These are phyloP conservation scores for Pistacia atlantica DNA, from an alignment of 345 rosid genomes.

Conservation along the genomic window DNA sequence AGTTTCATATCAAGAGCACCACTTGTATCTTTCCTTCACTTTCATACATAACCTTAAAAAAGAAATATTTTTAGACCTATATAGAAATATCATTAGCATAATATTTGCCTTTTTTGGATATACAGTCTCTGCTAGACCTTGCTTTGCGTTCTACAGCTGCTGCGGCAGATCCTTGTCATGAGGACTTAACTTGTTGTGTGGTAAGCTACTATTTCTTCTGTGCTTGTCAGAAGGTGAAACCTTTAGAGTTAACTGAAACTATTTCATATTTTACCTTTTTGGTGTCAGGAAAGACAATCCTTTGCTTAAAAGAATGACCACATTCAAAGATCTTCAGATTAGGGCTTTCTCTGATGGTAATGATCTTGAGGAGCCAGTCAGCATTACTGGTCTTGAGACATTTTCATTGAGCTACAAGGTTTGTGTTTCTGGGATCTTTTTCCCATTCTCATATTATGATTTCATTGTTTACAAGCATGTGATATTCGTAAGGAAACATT, in stretches of 20 bases:
- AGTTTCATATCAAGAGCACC: constrained; percentile 12
- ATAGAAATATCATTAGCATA: constrained; percentile 16
- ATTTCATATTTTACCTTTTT: constrained; percentile 24
- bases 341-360: constrained; percentile 41
- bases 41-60: background rate
- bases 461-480: background rate
- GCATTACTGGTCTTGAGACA: constrained; percentile 93
- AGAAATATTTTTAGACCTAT: constrained; percentile 5
- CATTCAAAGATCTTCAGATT: constrained; percentile 51
- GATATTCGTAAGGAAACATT: background rate
- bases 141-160: constrained; percentile 95
- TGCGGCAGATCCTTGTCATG: constrained; percentile 95
- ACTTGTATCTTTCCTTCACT: too few relatives aligned
- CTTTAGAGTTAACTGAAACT: constrained; percentile 1
- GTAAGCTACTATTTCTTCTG: constrained; percentile 45
- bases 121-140: constrained; percentile 91
- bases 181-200: constrained; percentile 93
- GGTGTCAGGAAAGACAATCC: constrained; percentile 86
- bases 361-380: constrained; percentile 66
- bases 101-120: constrained; percentile 9
- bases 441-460: background rate
- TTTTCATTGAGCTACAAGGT: constrained; percentile 98
- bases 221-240: background rate
- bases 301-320: constrained; percentile 73
- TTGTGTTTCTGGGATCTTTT: constrained; percentile 12